Base-by-base conservation (phyloP, 139 green algal genomes). In the Pleodorina starrii region DNA sequence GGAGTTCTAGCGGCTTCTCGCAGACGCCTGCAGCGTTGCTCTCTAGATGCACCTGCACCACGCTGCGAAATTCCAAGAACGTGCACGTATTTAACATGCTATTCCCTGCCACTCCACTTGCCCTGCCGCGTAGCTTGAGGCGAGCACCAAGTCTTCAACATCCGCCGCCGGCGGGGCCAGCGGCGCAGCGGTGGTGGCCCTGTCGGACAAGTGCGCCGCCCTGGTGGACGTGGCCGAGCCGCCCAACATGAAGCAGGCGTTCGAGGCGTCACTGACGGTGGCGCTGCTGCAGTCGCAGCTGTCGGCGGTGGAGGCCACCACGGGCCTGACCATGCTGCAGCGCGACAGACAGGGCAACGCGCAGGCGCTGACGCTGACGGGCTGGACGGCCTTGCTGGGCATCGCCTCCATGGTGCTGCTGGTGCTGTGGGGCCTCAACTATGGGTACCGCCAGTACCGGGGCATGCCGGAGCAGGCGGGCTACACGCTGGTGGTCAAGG, bases 281-380 rank as follows among this genome's bases (percentile, higher is more conserved):
- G 82, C 90, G 36, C 42, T 91, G 77, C 87, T 96, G 51, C 91
- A 92, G 83, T 80, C 38, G 32, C 90, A 92, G 63, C 87, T 94
- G 75, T 76, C 36, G 9, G 89, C 92, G 32, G 83, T 96, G 32
- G 90, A 94, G 73, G 72, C 73, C 38, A 86, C 82, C 79, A 95
- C 93, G 76, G 92, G 89, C 5, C 29, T 92, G 57, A 46, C 72
- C 10, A 76, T 92, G 86, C 32, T 93, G 21, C 85, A 75, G 40
- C 74, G 92, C 25, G 91, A 94, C 89, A 44, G 68, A 21, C 42
- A 87, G 27, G 86, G 92, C 66, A 85, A 86, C 71, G 91, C 79
- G 4, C 77, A 71, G 29, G 76, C 84, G 44, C 84, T 97, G 59
- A 96, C 94, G 35, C 90, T 98, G 2, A 97, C 94, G 16, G 96